Conservation (phyloP, 1,284 basidiomycete genomes). For the Inonotus hispidus region DNA sequence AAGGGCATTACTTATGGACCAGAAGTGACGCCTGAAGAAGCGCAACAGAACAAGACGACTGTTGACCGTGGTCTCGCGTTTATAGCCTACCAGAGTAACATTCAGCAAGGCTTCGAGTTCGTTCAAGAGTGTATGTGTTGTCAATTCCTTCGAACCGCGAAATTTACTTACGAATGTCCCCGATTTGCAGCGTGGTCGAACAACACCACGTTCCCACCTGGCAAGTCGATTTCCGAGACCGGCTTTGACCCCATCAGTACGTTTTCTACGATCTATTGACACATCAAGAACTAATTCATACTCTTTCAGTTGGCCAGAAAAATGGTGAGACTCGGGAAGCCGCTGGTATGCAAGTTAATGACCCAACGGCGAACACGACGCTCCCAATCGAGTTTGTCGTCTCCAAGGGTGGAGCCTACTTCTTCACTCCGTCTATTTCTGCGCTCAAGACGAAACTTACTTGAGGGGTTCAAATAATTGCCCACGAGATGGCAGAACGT, state of each 20-base stretch:
- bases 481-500: no score
- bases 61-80: slow-evolving; percentile 47
- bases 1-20: slow-evolving; percentile 44
- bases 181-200: slow-evolving; percentile 28
- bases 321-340: slow-evolving; percentile 29
- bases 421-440: slow-evolving; percentile 38
- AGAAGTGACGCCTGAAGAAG: slow-evolving; percentile 38
- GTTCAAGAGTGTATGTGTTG: slow-evolving; percentile 30
- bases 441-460: slow-evolving; percentile 28
- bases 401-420: slow-evolving; percentile 39
- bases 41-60: slow-evolving; percentile 30
- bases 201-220: slow-evolving; percentile 26
- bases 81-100: slow-evolving; percentile 42
- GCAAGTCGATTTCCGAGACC: slow-evolving; percentile 14
- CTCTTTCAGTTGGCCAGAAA: slow-evolving; percentile 40
- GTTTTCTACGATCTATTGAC: slow-evolving; percentile 1
- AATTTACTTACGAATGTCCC: not conserved
- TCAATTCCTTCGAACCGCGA: not conserved
- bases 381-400: slow-evolving; percentile 30
- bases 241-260: slow-evolving; percentile 29
- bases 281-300: not conserved
- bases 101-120: slow-evolving; percentile 44
- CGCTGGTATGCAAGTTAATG: slow-evolving; percentile 36
- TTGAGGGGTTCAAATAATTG: not conserved
- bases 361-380: slow-evolving; percentile 25